Base-by-base conservation (phyloP, 179 eudicot genomes). In the Vitellaria paradoxa region DNA sequence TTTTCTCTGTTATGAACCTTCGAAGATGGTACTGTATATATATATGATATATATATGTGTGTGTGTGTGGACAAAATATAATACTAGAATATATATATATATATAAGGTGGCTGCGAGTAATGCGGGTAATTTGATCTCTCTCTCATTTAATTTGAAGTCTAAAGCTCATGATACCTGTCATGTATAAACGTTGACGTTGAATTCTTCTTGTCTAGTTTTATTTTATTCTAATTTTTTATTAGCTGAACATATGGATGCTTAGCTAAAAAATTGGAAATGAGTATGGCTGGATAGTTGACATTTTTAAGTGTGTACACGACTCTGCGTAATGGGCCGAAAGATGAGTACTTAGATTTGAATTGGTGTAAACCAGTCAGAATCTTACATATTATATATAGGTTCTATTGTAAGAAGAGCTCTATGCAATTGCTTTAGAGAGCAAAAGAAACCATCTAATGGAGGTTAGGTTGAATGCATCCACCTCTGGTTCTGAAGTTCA, bases 131-230 rank as follows among this genome's bases (percentile, higher is more conserved):
- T 15, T 30, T 30, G 37, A 30, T 68, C 14, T 45, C 26, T 53
- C 71, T 76, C 73, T 75, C 47, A 17, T n/a, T 50, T 15, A 63
- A 74, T 18, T 20, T 50, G 55, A 50, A 50, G 55, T 30, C 55
- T 50, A 52, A 70, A 45, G 74, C 68, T 30, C 70, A 46, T 47
- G 37, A 30, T 30, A 18, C 70, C 72, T 76, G 80, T 77, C 80
- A 77, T 60, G 2, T 30, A 30, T 2, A 46, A 70, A 52, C 75
- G 80, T 77, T 77, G 80, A 77, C 70, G 80, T 77, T 77, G 75
- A 77, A 77, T 46, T 77, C 62, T 77, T 77, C 65, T 17, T 6
- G 53, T 23, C 49, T 11, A 74, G 42, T 45, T 30, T 30, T 61
- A 18, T 59, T 20, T 42, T 18, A 17, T n/a, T 63, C 7, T 21